Conservation (phyloP, 805 yeast species). For the Schwanniomyces sp. region DNA sequence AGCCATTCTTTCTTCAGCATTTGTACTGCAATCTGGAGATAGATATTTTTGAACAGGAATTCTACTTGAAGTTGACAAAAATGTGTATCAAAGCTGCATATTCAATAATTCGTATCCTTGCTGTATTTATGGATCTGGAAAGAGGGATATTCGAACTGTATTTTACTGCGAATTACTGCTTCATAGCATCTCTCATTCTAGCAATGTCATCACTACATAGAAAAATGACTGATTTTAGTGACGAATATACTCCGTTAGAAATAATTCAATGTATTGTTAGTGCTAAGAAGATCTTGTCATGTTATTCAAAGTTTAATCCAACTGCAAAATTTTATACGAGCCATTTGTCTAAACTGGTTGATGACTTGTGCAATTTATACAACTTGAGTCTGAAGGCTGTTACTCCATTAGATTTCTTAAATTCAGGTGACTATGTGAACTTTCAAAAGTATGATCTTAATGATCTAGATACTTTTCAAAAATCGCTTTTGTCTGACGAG, state of each 20-base stretch:
- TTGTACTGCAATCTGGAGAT: not conserved
- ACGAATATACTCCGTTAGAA: not conserved
- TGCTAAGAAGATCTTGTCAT: not conserved
- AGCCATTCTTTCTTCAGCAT: slow-evolving; percentile 41
- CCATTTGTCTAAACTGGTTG: not conserved
- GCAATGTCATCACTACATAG: not conserved
- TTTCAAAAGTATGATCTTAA: not conserved
- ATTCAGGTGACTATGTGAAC: not conserved
- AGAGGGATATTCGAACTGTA: slow-evolving; percentile 12
- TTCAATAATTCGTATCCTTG: slow-evolving; percentile 12
- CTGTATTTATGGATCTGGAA: slow-evolving; percentile 10
- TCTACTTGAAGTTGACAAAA: slow-evolving; percentile 9
- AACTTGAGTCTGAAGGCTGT: not conserved
- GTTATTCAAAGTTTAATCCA: not conserved
- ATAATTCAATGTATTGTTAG: not conserved
- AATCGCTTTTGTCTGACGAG: not conserved
- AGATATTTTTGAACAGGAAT: slow-evolving; percentile 3
- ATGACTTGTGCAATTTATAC: not conserved
- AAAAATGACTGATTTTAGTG: not conserved
- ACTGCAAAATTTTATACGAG: not conserved
- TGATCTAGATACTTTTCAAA: not conserved
- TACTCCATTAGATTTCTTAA: not conserved
- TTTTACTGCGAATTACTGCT: slow-evolving; percentile 14
- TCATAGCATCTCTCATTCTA: slow-evolving; percentile 10
- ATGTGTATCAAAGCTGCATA: slow-evolving; percentile 14